These are phyloP conservation scores for Ruellia speciosa DNA, from an alignment of 305 asterid species.

Conservation along the genomic window DNA sequence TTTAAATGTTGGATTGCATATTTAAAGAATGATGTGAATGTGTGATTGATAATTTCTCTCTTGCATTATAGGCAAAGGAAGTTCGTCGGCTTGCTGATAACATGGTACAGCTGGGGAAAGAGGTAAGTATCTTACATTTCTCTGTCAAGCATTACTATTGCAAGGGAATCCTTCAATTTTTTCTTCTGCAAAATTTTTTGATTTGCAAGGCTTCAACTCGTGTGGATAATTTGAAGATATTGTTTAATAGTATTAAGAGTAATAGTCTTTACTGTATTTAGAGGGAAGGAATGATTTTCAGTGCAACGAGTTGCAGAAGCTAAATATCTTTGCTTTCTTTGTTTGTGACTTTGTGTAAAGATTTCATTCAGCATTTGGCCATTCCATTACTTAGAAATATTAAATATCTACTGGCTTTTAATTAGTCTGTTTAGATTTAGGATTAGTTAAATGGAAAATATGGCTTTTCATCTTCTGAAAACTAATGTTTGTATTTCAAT, in stretches of 20 bases:
- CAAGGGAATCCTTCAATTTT: background rate
- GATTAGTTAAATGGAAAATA: too few relatives aligned
- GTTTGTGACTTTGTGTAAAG: background rate
- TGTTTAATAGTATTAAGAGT: background rate
- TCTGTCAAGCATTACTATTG: background rate
- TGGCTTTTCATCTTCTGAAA: too few relatives aligned
- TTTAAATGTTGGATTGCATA: background rate
- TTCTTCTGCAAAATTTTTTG: background rate
- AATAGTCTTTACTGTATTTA: background rate
- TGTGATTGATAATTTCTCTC: background rate
- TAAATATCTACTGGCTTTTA: too few relatives aligned
- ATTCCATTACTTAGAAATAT: too few relatives aligned
- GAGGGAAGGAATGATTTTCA: background rate
- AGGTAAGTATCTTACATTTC: conserved; percentile 39
- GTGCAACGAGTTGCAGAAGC: background rate
- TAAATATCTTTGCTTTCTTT: background rate
- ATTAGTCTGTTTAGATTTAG: too few relatives aligned
- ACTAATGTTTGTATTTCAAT: too few relatives aligned
- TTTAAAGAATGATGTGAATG: background rate
- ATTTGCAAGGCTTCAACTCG: background rate
- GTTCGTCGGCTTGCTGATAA: conserved; percentile 90
- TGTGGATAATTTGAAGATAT: background rate
- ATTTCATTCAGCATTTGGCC: too few relatives aligned
- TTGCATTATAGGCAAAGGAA: conserved; percentile 63
- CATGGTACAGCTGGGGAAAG: conserved; percentile 94